Evolutionary conservation across 1,139 yeast genomes (phyloP).

Genomic region (Yamadazyma songkhlaensis): DNA sequence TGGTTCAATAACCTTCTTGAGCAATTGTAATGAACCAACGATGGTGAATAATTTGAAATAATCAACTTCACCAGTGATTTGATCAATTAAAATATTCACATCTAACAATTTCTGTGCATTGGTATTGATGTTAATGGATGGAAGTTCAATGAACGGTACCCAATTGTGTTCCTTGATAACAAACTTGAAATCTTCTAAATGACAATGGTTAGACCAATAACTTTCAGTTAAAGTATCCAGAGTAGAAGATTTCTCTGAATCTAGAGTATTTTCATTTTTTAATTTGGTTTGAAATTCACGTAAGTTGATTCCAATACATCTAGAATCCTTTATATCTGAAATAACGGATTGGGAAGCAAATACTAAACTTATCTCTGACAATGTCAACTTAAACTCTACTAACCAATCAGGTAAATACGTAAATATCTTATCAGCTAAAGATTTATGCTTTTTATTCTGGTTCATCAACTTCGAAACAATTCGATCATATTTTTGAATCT

Average conservation of each 20-base stretch:
- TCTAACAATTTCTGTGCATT: neutral
- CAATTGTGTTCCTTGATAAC: neutral
- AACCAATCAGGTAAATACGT: slow-evolving; percentile 48
- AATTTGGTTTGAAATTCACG: slow-evolving; percentile 3
- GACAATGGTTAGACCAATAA: neutral
- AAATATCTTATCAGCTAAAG: slow-evolving; percentile 26
- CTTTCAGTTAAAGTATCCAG: slow-evolving; percentile 3
- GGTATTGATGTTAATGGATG: slow-evolving; percentile 14
- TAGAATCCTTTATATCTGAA: slow-evolving; percentile 23
- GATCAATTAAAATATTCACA: neutral
- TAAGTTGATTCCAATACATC: slow-evolving; percentile 17
- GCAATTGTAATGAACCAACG: slow-evolving; percentile 51
- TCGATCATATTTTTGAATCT: slow-evolving; percentile 17
- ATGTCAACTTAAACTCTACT: slow-evolving; percentile 29
- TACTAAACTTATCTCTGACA: slow-evolving; percentile 29
- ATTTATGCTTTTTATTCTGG: neutral
- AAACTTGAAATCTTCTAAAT: neutral
- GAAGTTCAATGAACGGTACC: slow-evolving; percentile 11
- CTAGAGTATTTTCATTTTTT: slow-evolving; percentile 1
- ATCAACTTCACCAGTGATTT: slow-evolving; percentile 38
- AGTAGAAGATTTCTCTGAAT: neutral
- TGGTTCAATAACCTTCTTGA: slow-evolving; percentile 45
- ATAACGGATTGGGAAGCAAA: slow-evolving; percentile 41
- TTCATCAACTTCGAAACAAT: slow-evolving; percentile 5
- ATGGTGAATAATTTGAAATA: slow-evolving; percentile 49